Evolutionary conservation across 1,284 basidiomycete species (phyloP).

Genomic region (Tilletia indica): DNA sequence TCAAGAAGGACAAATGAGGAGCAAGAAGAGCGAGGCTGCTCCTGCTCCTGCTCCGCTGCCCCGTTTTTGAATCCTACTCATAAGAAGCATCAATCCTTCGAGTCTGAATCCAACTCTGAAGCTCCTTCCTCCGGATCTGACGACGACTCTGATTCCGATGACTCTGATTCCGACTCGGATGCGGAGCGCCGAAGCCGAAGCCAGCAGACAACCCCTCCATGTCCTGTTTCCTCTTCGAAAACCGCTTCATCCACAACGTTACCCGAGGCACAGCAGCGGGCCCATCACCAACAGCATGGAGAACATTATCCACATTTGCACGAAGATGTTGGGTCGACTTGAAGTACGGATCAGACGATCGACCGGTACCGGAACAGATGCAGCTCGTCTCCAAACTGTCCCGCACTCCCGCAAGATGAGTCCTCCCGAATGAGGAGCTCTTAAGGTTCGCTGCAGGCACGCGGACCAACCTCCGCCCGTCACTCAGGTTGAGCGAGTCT

Average conservation of each 20-base stretch:
- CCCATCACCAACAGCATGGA: conserved; percentile 68
- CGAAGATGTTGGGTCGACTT: conserved; percentile 76
- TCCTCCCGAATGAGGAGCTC: conserved; percentile 71
- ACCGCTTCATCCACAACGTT: conserved; percentile 77
- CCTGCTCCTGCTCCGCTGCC: too few relatives aligned
- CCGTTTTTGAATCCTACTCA: too few relatives aligned
- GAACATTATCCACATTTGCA: conserved; percentile 57
- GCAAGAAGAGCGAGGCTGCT: too few relatives aligned
- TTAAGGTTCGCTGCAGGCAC: conserved; percentile 65
- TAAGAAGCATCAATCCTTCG: too few relatives aligned
- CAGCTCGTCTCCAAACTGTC: conserved; percentile 69
- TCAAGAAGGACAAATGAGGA: too few relatives aligned
- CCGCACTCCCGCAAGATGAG: conserved; percentile 66
- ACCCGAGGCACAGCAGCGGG: conserved; percentile 72
- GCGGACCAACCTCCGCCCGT: conserved; percentile 65
- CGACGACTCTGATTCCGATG: conserved; percentile 22
- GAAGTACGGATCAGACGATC: conserved; percentile 77
- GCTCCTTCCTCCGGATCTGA: conserved; percentile 20
- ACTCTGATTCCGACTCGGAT: conserved; percentile 16
- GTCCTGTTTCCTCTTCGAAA: conserved; percentile 76
- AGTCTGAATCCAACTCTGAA: too few relatives aligned
- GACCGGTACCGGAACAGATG: conserved; percentile 74
- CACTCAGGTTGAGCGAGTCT: conserved; percentile 80
- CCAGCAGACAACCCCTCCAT: conserved; percentile 79
- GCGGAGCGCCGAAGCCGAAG: conserved; percentile 14